These are phyloP conservation scores for Eutypa lata DNA, from an alignment of 2,329 filamentous ascomycete species.

Conservation along the genomic window DNA sequence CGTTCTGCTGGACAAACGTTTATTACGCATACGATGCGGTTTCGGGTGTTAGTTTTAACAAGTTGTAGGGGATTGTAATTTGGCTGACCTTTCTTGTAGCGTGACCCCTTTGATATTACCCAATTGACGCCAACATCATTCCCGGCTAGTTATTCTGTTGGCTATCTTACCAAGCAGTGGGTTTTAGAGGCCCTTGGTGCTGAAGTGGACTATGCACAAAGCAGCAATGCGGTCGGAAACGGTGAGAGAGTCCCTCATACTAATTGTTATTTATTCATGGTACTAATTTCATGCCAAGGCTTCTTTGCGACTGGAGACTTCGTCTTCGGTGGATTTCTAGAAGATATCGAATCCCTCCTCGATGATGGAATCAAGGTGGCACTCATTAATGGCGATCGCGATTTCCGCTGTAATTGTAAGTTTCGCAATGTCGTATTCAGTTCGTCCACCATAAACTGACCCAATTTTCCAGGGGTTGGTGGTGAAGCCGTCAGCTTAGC, in stretches of 20 bases:
- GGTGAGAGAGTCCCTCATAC: neutral
- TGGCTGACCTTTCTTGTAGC: constrained; percentile 8
- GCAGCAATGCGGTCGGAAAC: constrained; percentile 2
- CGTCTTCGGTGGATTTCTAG: constrained; percentile 5
- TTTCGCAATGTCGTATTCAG: neutral
- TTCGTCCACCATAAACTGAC: neutral
- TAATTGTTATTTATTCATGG: neutral
- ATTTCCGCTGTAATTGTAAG: constrained; percentile 50
- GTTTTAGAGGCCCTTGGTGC: constrained; percentile 53
- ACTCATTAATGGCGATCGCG: constrained; percentile 52
- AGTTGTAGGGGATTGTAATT: neutral
- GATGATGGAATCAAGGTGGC: constrained; percentile 50
- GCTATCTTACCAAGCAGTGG: constrained; percentile 50
- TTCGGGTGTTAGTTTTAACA: constrained; percentile 7
- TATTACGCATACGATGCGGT: constrained; percentile 7
- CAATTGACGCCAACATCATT: constrained; percentile 40
- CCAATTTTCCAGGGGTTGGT: constrained; percentile 26
- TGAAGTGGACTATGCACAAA: constrained; percentile 49
- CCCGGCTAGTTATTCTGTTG: constrained; percentile 45
- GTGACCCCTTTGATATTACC: constrained; percentile 53
- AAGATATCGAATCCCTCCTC: constrained; percentile 41
- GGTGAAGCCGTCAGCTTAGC: constrained; percentile 44
- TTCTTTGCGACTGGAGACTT: constrained; percentile 31
- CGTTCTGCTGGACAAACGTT: constrained; percentile 5
- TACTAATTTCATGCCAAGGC: constrained; percentile 23